A percentile compares a stretch with the other conserved stretches of the same genome.
Conservation (phyloP, 2,329 filamentous ascomycete species). For the Cladosporium sp. region DNA sequence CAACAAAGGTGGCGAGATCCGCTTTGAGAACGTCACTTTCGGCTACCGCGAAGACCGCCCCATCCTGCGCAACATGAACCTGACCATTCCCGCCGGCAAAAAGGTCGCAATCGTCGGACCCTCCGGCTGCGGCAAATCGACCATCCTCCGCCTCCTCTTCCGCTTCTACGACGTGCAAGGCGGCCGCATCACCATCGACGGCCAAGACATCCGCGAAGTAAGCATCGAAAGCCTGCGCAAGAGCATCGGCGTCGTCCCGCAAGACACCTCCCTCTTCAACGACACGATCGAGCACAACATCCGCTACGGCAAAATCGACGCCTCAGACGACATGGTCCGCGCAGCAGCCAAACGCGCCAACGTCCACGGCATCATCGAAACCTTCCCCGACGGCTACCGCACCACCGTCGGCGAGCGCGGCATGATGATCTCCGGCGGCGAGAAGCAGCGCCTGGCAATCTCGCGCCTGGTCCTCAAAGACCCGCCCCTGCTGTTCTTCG, state of each 20-base stretch:
- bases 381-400: slow-evolving; percentile 76
- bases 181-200: slow-evolving; percentile 86
- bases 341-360: slow-evolving; percentile 77
- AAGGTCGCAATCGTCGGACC: slow-evolving; percentile 96
- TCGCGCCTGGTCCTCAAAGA: slow-evolving; percentile 83
- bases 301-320: slow-evolving; percentile 79
- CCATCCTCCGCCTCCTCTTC: slow-evolving; percentile 84
- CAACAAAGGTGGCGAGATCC: slow-evolving; percentile 78
- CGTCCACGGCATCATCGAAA: slow-evolving; percentile 75
- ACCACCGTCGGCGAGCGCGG: slow-evolving; percentile 92
- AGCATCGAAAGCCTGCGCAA: slow-evolving; percentile 76
- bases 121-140: slow-evolving; percentile 94
- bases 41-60: slow-evolving; percentile 83
- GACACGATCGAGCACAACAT: slow-evolving; percentile 96
- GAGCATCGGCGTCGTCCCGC: slow-evolving; percentile 90
- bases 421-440: slow-evolving; percentile 92
- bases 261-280: slow-evolving; percentile 96
- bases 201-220: slow-evolving; percentile 83
- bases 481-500: slow-evolving; percentile 86
- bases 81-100: slow-evolving; percentile 92
- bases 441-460: slow-evolving; percentile 87
- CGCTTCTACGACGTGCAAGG: slow-evolving; percentile 86
- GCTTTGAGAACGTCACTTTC: slow-evolving; percentile 92
- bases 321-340: slow-evolving; percentile 66
- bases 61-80: slow-evolving; percentile 76